These are phyloP conservation scores for Dispira parvispora DNA, from an alignment of 192 early-diverging fungal species.

Conservation along the genomic window DNA sequence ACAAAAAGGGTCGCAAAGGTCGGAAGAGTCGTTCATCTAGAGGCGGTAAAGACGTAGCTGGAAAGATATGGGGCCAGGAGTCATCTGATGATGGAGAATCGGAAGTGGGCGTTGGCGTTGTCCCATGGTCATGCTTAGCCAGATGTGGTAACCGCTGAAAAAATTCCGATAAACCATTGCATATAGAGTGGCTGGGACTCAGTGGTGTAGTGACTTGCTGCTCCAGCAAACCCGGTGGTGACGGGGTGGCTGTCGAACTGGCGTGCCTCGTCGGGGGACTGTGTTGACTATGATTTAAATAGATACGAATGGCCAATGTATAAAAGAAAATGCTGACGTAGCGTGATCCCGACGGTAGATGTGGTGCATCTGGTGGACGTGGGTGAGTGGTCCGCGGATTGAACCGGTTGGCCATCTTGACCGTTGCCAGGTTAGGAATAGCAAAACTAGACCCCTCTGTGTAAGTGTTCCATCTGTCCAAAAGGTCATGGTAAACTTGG, in stretches of 20 bases:
- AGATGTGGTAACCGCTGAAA: neutral
- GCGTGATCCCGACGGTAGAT: neutral
- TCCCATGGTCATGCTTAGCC: neutral
- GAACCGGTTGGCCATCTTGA: neutral
- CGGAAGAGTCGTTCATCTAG: too few relatives aligned
- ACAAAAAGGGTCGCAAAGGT: too few relatives aligned
- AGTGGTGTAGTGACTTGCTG: neutral
- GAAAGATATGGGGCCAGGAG: neutral
- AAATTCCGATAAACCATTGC: neutral
- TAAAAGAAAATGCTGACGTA: neutral
- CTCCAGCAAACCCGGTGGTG: neutral
- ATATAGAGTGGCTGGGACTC: neutral
- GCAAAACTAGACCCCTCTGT: neutral
- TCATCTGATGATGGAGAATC: neutral
- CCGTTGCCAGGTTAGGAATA: neutral
- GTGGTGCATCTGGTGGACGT: neutral
- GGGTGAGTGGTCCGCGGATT: neutral
- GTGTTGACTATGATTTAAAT: neutral
- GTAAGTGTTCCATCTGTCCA: neutral
- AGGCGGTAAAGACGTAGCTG: too few relatives aligned
- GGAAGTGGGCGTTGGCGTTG: neutral
- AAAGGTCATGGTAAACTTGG: neutral
- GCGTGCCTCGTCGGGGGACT: neutral
- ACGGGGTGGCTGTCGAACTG: neutral
- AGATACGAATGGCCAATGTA: neutral